These are phyloP conservation scores for Malus orientalis DNA, from an alignment of 306 rosid species.

Conservation along the genomic window DNA sequence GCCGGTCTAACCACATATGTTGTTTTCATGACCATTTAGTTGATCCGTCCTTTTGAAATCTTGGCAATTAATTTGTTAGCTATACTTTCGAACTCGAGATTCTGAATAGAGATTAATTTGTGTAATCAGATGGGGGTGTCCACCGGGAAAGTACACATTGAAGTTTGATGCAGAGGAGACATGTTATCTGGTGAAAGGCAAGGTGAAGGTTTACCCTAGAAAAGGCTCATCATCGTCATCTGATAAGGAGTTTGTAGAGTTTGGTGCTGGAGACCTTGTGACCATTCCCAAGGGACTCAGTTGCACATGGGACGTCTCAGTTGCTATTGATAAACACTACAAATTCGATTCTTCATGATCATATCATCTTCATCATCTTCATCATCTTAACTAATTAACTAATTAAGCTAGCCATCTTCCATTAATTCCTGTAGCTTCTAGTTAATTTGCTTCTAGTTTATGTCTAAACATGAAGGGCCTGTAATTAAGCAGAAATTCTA, in stretches of 20 bases:
- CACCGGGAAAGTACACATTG: slow-evolving; percentile 78
- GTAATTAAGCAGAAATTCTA: not conserved
- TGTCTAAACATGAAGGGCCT: not conserved
- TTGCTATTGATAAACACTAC: slow-evolving; percentile 77
- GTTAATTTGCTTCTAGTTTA: not conserved
- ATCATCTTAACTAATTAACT: not conserved
- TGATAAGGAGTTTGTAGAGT: slow-evolving; percentile 41
- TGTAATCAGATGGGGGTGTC: slow-evolving; percentile 72
- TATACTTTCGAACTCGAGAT: not conserved
- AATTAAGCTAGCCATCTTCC: not conserved
- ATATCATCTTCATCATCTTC: not conserved
- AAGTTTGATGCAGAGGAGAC: slow-evolving; percentile 82
- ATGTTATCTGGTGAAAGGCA: slow-evolving; percentile 76
- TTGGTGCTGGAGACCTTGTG: slow-evolving; percentile 88
- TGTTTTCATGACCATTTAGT: not conserved
- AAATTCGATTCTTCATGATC: slow-evolving; percentile 52
- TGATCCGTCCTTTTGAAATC: not conserved
- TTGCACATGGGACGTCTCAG: slow-evolving; percentile 87
- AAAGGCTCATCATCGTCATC: slow-evolving; percentile 25
- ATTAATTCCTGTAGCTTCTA: not conserved
- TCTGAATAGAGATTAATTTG: not conserved
- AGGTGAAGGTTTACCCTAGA: slow-evolving; percentile 72
- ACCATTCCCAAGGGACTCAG: slow-evolving; percentile 74
- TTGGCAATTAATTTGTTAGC: not conserved
- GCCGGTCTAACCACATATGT: too few species aligned